Percentiles rank a stretch among this genome's conserved stretches.
Conservation (phyloP, 2,329 filamentous ascomycete genomes). For the Pseudogymnoascus sp. region DNA sequence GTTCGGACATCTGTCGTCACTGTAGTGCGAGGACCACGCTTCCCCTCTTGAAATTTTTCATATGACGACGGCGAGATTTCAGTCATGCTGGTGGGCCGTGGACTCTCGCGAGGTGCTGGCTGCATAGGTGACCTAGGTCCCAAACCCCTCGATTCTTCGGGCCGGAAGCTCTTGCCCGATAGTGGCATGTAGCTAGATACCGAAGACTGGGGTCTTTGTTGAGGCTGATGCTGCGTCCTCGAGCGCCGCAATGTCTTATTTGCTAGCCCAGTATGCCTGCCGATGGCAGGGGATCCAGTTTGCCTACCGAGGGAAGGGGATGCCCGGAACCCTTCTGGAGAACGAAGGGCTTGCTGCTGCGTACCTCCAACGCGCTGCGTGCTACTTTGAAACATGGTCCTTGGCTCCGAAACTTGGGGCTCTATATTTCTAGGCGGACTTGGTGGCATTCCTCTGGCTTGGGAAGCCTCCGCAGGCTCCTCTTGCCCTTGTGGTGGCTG, state of each 20-base stretch:
- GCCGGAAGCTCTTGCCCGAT: neutral
- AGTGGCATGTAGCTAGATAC: neutral
- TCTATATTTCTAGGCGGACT: neutral
- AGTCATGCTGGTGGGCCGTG: slow-evolving; percentile 7
- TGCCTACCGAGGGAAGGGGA: neutral
- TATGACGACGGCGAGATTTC: neutral
- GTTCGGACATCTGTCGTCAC: slow-evolving; percentile 1
- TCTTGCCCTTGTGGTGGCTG: neutral
- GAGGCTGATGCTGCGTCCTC: neutral
- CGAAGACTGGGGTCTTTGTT: neutral
- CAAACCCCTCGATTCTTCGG: neutral
- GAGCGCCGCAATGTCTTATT: slow-evolving; percentile 4
- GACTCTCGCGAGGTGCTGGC: neutral
- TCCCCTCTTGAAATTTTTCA: neutral
- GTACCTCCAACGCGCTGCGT: neutral
- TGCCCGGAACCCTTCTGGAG: neutral
- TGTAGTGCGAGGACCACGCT: neutral
- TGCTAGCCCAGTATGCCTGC: neutral
- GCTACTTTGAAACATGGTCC: neutral
- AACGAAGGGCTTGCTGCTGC: neutral
- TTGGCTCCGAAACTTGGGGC: neutral
- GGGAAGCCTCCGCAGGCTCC: neutral
- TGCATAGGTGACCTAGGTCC: neutral
- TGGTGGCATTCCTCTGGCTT: neutral
- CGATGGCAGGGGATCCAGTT: neutral